Evolutionary conservation across 495 filamentous ascomycete genomes (phyloP).

Genomic region (Neurospora africana): DNA sequence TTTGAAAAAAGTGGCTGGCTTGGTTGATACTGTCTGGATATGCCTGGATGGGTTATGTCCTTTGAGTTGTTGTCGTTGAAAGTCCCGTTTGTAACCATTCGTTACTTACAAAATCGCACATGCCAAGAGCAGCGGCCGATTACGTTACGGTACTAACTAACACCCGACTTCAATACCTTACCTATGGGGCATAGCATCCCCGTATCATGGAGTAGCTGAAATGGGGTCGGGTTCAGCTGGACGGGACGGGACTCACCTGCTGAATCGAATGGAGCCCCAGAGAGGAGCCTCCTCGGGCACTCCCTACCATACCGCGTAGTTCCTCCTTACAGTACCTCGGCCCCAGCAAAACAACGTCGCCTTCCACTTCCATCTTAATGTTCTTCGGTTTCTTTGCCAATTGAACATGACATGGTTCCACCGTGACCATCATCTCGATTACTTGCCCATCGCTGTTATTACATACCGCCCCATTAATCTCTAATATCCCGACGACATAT

Average conservation of each 20-base stretch:
- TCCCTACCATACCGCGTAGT: not conserved
- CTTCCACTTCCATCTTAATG: not conserved
- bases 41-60: not conserved
- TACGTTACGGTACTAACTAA: not conserved
- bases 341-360: not conserved
- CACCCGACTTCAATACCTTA: not conserved
- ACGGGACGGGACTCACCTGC: not conserved
- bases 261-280: not conserved
- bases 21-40: not conserved
- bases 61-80: not conserved
- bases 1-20: not conserved
- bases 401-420: not conserved
- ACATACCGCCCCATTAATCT: not conserved
- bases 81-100: not conserved
- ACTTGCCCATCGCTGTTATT: not conserved
- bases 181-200: not conserved
- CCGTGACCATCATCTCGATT: not conserved
- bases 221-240: not conserved
- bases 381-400: not conserved
- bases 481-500: not conserved
- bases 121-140: not conserved
- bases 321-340: not conserved
- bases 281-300: not conserved
- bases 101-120: not conserved
- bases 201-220: not conserved